These are phyloP conservation scores for Mallotus repandus DNA, from an alignment of 441 rosid genomes.

Conservation along the genomic window DNA sequence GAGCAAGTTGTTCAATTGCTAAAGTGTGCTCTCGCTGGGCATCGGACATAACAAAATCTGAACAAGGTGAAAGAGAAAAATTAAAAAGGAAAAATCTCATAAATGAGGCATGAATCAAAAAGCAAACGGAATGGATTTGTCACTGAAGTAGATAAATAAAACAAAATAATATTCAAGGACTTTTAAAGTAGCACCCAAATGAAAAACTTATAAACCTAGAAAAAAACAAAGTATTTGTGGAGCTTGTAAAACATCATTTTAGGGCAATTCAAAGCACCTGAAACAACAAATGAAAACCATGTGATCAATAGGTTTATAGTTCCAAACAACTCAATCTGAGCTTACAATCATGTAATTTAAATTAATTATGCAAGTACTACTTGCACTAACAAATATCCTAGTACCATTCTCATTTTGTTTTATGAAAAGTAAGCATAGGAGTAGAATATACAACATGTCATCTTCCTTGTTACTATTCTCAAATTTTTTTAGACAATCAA, in stretches of 20 bases:
- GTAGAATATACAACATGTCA: not conserved
- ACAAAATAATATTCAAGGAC: not conserved
- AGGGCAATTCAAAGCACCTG: not conserved
- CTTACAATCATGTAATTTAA: no score
- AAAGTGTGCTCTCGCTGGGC: constrained; percentile 77
- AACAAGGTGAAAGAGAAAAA: constrained; percentile 6
- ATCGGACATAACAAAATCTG: constrained; percentile 83
- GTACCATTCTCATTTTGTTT: not conserved
- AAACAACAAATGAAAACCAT: not conserved
- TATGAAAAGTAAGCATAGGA: not conserved
- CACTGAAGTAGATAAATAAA: not conserved
- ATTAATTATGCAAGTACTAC: not conserved
- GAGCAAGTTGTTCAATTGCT: constrained; percentile 70
- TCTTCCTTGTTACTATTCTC: not conserved
- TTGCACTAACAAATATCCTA: not conserved
- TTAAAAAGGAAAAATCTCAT: constrained; percentile 2
- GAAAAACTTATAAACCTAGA: constrained; percentile 1
- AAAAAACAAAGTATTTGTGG: not conserved
- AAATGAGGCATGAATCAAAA: not conserved
- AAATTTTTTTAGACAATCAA: not conserved
- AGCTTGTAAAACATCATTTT: not conserved
- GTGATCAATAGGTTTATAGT: not conserved
- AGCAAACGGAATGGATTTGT: not conserved
- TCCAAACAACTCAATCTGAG: not conserved
- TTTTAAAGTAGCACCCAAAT: not conserved